Conservation (phyloP, 176 grass and related monocot species). For the Neostapfia colusana region DNA sequence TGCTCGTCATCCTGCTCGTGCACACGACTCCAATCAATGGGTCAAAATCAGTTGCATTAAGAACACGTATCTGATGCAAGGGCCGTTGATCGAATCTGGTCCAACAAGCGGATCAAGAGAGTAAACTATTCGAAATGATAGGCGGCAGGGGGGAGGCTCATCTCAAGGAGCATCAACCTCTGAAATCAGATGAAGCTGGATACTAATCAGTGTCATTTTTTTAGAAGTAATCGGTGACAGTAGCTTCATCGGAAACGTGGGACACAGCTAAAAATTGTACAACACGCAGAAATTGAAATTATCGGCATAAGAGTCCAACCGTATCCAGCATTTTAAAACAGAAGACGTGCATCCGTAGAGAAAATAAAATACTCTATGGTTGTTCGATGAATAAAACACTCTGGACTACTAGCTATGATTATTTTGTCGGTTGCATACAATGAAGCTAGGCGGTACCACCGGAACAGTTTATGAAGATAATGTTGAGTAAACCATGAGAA, state of each 20-base stretch:
- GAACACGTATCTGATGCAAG: not conserved
- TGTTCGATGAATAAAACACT: no score
- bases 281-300: not conserved
- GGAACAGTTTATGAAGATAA: not conserved
- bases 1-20: not conserved
- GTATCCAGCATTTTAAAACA: conserved; percentile 15
- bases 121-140: not conserved
- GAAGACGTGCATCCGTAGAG: not conserved
- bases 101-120: conserved; percentile 31
- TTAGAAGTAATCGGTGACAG: not conserved
- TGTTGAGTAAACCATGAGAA: not conserved
- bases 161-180: conserved; percentile 7
- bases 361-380: not conserved
- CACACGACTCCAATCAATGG: conserved; percentile 10
- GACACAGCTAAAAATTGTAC: not conserved
- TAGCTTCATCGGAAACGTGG: conserved; percentile 12
- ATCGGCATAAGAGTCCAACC: not conserved
- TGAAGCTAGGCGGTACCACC: not conserved
- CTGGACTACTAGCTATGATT: no score
- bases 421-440: not conserved
- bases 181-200: not conserved
- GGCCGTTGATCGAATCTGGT: conserved; percentile 12
- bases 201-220: not conserved
- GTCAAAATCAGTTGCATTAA: not conserved
- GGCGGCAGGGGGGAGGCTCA: not conserved